Evolutionary conservation across 2,329 filamentous ascomycete genomes (phyloP), one percentile per base, ranked within the genome.

Genomic region (Neofusicoccum kwambonambiense): DNA sequence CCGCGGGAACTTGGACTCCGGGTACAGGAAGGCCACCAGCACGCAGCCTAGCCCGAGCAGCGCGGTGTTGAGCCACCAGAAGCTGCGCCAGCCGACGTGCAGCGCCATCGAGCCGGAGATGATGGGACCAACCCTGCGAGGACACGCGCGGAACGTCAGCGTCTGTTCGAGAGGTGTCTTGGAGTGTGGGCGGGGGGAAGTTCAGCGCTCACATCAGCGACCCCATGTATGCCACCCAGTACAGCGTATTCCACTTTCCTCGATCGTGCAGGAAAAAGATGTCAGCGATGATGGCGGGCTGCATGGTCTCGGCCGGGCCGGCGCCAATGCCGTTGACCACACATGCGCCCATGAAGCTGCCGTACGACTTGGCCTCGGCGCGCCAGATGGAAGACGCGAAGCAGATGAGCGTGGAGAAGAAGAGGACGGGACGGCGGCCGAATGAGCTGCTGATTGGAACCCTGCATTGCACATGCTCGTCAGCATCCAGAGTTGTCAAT

Each of bases 31-130:
- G 34, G 88, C 72, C 39, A 83, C 79, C 70, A 86, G 77, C 4
- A 87, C 35, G 22, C 84, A 74, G 0, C 81, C 81, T 3, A 84
- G 70, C 1, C 76, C 82, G 2, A 87, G 74, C 1, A 89, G 58
- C 1, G 72, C 87, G 2, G 85, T 83, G 67, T 89, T 88, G 67
- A 89, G 78, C 87, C 87, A 89, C 84, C 86, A 89, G 73, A 89
- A 89, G 70, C 78, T 86, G 31, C 85, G 78, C 84, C 85, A 88
- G 54, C 86, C 86, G 3, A 83, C 72, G 41, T 84, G 80, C 49
- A 84, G 77, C 1, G 86, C 81, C 86, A 90, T 89, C 0, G 84
- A 76, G 1, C 87, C 87, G 0, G 85, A 79, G 54, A 88, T 80
- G 65, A 88, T 88, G 2, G 84, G 84, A 3, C 80, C 84, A 60